phyloP scores from a whole-genome alignment of 306 rosid species.

The Coriaria nepalensis region DNA sequence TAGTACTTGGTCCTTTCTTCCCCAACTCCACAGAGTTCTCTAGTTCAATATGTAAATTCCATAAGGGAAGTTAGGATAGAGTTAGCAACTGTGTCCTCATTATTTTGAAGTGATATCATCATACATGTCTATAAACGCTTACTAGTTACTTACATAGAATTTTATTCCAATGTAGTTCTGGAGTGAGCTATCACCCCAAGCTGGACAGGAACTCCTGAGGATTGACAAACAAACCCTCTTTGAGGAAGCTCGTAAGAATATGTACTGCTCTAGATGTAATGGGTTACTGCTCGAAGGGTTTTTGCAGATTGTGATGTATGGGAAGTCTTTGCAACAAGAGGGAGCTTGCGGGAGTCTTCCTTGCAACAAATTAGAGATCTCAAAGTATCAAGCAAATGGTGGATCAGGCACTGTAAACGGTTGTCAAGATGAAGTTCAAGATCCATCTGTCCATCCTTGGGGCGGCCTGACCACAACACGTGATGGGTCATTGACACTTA shows the following conservation, averaged over 20 bases:
- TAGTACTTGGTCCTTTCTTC: no score
- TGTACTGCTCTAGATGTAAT: slow-evolving; percentile 99
- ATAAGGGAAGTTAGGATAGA: no score
- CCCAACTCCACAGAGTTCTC: no score
- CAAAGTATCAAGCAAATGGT: slow-evolving; percentile 39
- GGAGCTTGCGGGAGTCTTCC: slow-evolving; percentile 34
- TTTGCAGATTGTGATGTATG: slow-evolving; percentile 92
- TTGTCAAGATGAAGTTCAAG: slow-evolving; percentile 69
- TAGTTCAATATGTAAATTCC: no score
- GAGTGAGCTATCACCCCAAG: slow-evolving; percentile 58
- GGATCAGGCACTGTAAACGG: slow-evolving; percentile 36
- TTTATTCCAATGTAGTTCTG: slow-evolving; percentile 58
- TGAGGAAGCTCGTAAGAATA: slow-evolving; percentile 95
- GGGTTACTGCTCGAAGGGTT: slow-evolving; percentile 95
- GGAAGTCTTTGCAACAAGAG: slow-evolving; percentile 78
- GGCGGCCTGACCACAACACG: slow-evolving; percentile 90
- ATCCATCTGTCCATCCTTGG: slow-evolving; percentile 97
- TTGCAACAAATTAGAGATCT: slow-evolving; percentile 33
- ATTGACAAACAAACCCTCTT: slow-evolving; percentile 94
- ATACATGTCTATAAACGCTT: not conserved
- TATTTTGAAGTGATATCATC: no score
- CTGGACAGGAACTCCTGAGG: slow-evolving; percentile 74
- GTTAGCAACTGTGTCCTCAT: no score
- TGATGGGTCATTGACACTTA: slow-evolving; percentile 74
- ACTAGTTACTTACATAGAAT: slow-evolving; percentile 15